A percentile compares a stretch with the other conserved stretches of the same genome.
Evolutionary conservation across 306 rosid genomes (phyloP).

Genomic region (Malus sieversii): DNA sequence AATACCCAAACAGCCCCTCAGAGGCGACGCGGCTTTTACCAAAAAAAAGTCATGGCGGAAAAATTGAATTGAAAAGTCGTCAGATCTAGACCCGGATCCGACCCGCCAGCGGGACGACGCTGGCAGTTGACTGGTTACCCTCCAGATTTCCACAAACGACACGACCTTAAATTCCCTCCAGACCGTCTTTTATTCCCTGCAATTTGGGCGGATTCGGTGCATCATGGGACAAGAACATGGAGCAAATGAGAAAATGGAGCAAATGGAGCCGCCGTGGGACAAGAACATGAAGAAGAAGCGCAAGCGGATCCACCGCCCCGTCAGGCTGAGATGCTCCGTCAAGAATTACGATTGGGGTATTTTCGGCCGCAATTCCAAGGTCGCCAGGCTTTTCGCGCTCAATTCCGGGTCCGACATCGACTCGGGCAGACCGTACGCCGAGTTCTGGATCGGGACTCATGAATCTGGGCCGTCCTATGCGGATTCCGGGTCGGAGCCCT

Average conservation of each 20-base stretch:
- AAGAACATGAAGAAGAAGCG: conserved; percentile 21
- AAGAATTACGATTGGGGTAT: conserved; percentile 37
- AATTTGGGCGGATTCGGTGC: neutral
- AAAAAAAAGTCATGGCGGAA: neutral
- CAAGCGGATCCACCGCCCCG: neutral
- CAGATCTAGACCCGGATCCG: neutral
- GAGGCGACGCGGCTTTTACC: neutral
- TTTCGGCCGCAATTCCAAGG: conserved; percentile 23
- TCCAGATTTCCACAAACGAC: conserved; percentile 9
- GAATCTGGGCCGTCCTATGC: conserved; percentile 29
- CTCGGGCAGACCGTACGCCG: conserved; percentile 25
- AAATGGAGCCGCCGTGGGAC: conserved; percentile 6
- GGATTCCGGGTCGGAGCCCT: conserved; percentile 4
- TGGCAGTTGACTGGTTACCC: conserved; percentile 1
- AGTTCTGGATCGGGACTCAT: conserved; percentile 41
- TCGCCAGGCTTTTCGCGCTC: conserved; percentile 27
- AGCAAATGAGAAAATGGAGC: conserved; percentile 16
- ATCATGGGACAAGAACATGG: conserved; percentile 10
- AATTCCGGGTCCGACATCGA: conserved; percentile 29
- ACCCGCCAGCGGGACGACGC: conserved; percentile 2
- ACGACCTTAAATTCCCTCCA: neutral
- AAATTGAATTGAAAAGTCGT: neutral
- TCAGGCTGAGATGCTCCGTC: conserved; percentile 27
- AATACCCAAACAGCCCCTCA: neutral
- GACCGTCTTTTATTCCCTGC: neutral